A percentile compares a stretch with the other conserved stretches of the same genome.
Conservation (phyloP, 2,329 filamentous ascomycete species). For the Exophiala sideris region DNA sequence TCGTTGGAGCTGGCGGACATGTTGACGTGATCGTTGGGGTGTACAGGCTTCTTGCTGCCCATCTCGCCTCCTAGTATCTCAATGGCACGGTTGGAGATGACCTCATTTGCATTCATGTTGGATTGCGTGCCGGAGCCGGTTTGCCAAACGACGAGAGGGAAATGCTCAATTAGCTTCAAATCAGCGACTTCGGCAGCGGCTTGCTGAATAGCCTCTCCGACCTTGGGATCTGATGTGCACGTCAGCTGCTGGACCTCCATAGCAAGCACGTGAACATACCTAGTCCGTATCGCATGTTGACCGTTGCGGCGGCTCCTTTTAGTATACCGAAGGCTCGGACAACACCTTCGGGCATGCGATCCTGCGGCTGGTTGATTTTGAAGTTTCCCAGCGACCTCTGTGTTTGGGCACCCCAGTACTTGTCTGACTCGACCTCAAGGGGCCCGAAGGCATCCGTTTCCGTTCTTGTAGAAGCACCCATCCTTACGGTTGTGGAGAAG, state of each 20-base stretch:
- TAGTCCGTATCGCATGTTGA: constrained; percentile 93
- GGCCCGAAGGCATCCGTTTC: constrained; percentile 98
- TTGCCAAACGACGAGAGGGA: constrained; percentile 98
- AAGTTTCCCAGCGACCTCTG: constrained; percentile 84
- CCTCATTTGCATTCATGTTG: constrained; percentile 99
- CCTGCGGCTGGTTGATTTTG: constrained; percentile 98
- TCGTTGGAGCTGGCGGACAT: constrained; percentile 98
- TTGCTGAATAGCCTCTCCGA: constrained; percentile 91
- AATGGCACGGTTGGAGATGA: constrained; percentile 98
- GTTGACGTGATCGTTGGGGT: constrained; percentile 99
- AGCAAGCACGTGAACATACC: constrained; percentile 40
- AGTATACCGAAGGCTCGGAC: constrained; percentile 93
- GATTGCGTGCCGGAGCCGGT: constrained; percentile 98
- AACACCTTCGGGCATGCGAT: constrained; percentile 93
- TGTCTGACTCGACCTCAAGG: constrained; percentile 72
- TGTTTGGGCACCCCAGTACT: constrained; percentile 77
- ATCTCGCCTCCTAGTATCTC: constrained; percentile 92
- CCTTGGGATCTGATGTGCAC: constrained; percentile 66
- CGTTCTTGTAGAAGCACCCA: constrained; percentile 58
- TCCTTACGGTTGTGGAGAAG: constrained; percentile 23
- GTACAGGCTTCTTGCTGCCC: constrained; percentile 97
- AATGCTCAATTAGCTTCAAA: constrained; percentile 92
- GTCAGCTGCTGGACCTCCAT: constrained; percentile 16
- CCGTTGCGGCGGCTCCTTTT: constrained; percentile 91
- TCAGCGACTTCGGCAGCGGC: constrained; percentile 90